Percentiles rank a stretch among this genome's conserved stretches.
phyloP scores from a whole-genome alignment of 2,329 filamentous ascomycete genomes.

The Botrytis tulipae region DNA sequence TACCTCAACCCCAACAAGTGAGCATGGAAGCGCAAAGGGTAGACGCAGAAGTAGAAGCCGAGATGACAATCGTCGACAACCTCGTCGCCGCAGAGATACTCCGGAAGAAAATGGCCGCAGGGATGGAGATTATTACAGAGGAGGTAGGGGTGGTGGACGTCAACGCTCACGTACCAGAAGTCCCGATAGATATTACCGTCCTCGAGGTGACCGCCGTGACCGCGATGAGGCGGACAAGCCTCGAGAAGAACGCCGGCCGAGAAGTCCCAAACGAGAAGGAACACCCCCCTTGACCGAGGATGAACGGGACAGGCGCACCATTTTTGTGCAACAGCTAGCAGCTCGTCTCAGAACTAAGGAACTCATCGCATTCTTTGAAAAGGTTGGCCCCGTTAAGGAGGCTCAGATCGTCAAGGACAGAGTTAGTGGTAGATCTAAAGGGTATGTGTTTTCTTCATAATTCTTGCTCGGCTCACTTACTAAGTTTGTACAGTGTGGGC shows the following conservation, averaged over 20 bases:
- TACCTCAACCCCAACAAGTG: slow-evolving; percentile 65
- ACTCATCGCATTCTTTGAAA: slow-evolving; percentile 92
- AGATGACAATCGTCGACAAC: slow-evolving; percentile 71
- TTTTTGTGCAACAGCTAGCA: slow-evolving; percentile 97
- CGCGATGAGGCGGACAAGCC: slow-evolving; percentile 53
- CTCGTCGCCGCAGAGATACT: slow-evolving; percentile 66
- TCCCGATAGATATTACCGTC: slow-evolving; percentile 58
- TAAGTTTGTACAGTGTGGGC: slow-evolving; percentile 70
- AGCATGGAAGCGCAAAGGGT: slow-evolving; percentile 70
- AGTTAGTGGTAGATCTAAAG: slow-evolving; percentile 95
- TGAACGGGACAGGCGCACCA: slow-evolving; percentile 92
- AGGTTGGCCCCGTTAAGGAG: slow-evolving; percentile 90
- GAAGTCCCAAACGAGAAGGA: slow-evolving; percentile 46
- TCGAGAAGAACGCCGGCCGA: slow-evolving; percentile 44
- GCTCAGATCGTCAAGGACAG: slow-evolving; percentile 98
- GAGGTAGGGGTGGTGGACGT: slow-evolving; percentile 48
- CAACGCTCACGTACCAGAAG: slow-evolving; percentile 71
- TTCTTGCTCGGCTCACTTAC: slow-evolving; percentile 29
- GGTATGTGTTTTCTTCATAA: slow-evolving; percentile 56
- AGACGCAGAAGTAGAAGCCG: slow-evolving; percentile 77
- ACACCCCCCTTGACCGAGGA: slow-evolving; percentile 84
- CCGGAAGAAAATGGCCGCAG: slow-evolving; percentile 46
- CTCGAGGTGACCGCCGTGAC: slow-evolving; percentile 46
- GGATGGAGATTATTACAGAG: slow-evolving; percentile 69
- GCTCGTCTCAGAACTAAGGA: slow-evolving; percentile 89